phyloP scores from a whole-genome alignment of 208 protist genomes.

The Leptomonas pyrrhocoris region DNA sequence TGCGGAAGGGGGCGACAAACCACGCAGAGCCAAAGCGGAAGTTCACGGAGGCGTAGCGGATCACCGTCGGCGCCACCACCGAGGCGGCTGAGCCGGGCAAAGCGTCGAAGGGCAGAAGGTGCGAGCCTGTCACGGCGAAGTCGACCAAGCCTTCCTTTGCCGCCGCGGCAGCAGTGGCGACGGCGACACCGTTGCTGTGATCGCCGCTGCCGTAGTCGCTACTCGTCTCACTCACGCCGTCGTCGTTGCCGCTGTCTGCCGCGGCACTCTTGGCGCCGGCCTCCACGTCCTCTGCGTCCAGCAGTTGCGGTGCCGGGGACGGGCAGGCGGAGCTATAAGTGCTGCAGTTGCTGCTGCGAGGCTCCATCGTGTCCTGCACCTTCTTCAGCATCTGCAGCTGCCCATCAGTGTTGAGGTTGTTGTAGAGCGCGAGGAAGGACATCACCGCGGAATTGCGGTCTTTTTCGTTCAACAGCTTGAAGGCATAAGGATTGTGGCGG shows the following conservation, averaged over 20 bases:
- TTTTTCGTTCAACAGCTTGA: conserved; percentile 26
- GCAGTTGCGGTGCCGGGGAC: background rate
- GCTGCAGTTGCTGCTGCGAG: background rate
- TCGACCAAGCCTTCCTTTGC: background rate
- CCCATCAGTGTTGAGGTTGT: background rate
- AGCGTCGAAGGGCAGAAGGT: conserved; percentile 6
- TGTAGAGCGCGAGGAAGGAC: conserved; percentile 35
- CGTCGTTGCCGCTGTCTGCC: conserved; percentile 38
- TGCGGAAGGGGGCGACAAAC: conserved; percentile 86
- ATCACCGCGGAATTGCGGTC: conserved; percentile 21
- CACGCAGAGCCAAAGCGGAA: conserved; percentile 89
- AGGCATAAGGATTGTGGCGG: conserved; percentile 60
- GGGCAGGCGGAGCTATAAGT: conserved; percentile 11
- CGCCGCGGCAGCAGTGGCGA: background rate
- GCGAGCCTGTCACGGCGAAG: conserved; percentile 26
- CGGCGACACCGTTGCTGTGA: background rate
- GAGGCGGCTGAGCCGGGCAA: background rate
- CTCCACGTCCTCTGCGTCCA: background rate
- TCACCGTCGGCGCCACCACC: conserved; percentile 16
- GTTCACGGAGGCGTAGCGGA: conserved; percentile 86
- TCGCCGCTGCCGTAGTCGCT: conserved; percentile 35
- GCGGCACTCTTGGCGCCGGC: background rate
- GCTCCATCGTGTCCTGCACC: background rate
- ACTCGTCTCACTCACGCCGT: conserved; percentile 52
- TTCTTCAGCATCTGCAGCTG: background rate